phyloP scores from a whole-genome alignment of 257 asterid genomes.

The Ballota nigra region DNA sequence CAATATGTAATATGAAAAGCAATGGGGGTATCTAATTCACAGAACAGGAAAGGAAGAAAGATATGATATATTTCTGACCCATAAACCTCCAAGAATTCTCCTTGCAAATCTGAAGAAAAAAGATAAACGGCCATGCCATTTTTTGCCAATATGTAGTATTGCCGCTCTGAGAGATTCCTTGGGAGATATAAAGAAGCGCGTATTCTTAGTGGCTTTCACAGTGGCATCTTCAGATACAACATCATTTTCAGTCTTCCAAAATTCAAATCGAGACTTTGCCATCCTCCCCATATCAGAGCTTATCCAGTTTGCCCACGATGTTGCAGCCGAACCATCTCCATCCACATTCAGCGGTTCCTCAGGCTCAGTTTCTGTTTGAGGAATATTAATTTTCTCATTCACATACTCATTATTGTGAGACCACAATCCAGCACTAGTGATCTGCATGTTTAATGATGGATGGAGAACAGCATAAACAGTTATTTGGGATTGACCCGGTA shows the following conservation, averaged over 20 bases:
- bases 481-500: too few relatives aligned
- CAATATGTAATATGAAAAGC: slow-evolving; percentile 5
- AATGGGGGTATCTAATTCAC: slow-evolving; percentile 12
- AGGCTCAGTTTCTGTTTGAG: slow-evolving; percentile 23
- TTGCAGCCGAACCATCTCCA: slow-evolving; percentile 43
- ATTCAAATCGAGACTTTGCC: slow-evolving; percentile 42
- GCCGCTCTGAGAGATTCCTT: slow-evolving; percentile 87
- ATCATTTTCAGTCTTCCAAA: slow-evolving; percentile 48
- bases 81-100: slow-evolving; percentile 80
- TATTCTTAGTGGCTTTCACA: slow-evolving; percentile 55
- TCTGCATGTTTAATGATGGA: slow-evolving; percentile 53
- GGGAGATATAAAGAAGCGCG: slow-evolving; percentile 54
- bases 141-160: slow-evolving; percentile 59
- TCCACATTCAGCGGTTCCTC: slow-evolving; percentile 35
- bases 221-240: slow-evolving; percentile 40
- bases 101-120: slow-evolving; percentile 64
- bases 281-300: slow-evolving; percentile 43
- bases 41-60: slow-evolving; percentile 8
- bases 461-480: slow-evolving; percentile 10
- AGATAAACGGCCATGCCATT: slow-evolving; percentile 88
- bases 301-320: slow-evolving; percentile 75
- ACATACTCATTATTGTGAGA: slow-evolving; percentile 53
- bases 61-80: slow-evolving; percentile 59
- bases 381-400: slow-evolving; percentile 28
- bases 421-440: slow-evolving; percentile 85